Evolutionary conservation across 805 yeast genomes (phyloP).

Genomic region (Hanseniaspora pseudoguilliermondii): DNA sequence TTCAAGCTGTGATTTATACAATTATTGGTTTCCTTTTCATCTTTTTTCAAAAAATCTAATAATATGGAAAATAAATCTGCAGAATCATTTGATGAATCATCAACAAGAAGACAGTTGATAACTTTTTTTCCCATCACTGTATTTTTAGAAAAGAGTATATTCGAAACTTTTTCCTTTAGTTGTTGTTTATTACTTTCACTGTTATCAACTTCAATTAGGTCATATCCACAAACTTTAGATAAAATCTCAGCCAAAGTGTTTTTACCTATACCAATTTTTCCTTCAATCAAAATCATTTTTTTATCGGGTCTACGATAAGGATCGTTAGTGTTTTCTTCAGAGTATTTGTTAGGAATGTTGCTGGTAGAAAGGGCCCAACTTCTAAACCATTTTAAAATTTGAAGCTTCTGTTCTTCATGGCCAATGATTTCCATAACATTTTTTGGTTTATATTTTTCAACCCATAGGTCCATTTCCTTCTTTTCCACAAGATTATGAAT

Average conservation of each 20-base stretch:
- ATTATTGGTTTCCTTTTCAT: constrained; percentile 36
- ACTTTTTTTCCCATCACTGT: constrained; percentile 52
- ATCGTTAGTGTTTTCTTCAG: constrained; percentile 26
- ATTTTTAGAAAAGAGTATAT: constrained; percentile 49
- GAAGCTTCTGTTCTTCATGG: constrained; percentile 50
- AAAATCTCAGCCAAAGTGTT: constrained; percentile 78
- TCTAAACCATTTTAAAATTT: constrained; percentile 48
- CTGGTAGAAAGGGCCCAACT: constrained; percentile 35
- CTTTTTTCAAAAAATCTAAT: constrained; percentile 47
- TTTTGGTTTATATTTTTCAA: constrained; percentile 58
- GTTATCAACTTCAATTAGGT: constrained; percentile 75
- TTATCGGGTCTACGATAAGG: constrained; percentile 46
- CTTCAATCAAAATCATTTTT: constrained; percentile 63
- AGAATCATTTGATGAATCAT: constrained; percentile 49
- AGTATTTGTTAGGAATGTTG: constrained; percentile 13
- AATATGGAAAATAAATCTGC: constrained; percentile 46
- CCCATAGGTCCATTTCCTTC: constrained; percentile 28
- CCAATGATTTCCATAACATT: constrained; percentile 57
- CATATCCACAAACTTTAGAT: constrained; percentile 71
- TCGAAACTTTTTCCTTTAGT: constrained; percentile 43
- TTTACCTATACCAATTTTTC: constrained; percentile 91
- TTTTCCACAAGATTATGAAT: constrained; percentile 2
- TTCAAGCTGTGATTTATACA: constrained; percentile 15
- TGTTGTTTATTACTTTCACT: constrained; percentile 60
- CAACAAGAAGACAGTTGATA: constrained; percentile 79